Conservation (phyloP, 345 rosid species). For the Citrus mangshanensis region DNA sequence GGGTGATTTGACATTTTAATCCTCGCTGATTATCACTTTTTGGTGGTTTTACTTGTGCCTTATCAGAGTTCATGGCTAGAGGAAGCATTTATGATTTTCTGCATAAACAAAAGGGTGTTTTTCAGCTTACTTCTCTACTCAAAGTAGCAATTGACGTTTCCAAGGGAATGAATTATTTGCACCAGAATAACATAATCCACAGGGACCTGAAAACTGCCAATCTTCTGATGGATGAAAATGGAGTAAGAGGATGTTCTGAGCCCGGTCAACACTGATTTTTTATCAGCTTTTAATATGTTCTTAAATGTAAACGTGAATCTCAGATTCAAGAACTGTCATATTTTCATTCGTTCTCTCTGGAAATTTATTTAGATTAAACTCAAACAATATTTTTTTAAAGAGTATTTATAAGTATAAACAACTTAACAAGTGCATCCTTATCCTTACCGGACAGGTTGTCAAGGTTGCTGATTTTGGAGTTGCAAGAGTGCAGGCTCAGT, state of each 20-base stretch:
- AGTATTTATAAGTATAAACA: not conserved
- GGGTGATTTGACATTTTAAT: slow-evolving; percentile 12
- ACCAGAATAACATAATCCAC: slow-evolving; percentile 92
- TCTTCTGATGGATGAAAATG: slow-evolving; percentile 98
- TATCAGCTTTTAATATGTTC: not conserved
- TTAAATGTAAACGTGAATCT: not conserved
- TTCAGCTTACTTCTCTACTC: slow-evolving; percentile 74
- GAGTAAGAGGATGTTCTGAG: slow-evolving; percentile 44
- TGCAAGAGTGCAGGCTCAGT: slow-evolving; percentile 86
- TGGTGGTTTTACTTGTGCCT: slow-evolving; percentile 21
- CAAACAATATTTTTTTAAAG: not conserved
- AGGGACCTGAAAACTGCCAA: slow-evolving; percentile 96
- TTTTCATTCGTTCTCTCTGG: not conserved
- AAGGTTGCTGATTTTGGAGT: slow-evolving; percentile 99
- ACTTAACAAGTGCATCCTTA: not conserved
- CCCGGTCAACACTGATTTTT: not conserved
- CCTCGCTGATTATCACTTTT: slow-evolving; percentile 15
- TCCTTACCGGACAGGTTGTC: slow-evolving; percentile 58
- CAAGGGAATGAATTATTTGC: slow-evolving; percentile 96
- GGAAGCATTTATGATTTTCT: slow-evolving; percentile 91
- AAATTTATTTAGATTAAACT: slow-evolving; percentile 2
- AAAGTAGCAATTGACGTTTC: slow-evolving; percentile 84
- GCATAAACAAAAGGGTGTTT: slow-evolving; percentile 79
- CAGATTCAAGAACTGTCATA: not conserved
- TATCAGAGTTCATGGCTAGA: slow-evolving; percentile 86